phyloP scores from a whole-genome alignment of 2,329 filamentous ascomycete species.

The Cladobotryum protrusum region DNA sequence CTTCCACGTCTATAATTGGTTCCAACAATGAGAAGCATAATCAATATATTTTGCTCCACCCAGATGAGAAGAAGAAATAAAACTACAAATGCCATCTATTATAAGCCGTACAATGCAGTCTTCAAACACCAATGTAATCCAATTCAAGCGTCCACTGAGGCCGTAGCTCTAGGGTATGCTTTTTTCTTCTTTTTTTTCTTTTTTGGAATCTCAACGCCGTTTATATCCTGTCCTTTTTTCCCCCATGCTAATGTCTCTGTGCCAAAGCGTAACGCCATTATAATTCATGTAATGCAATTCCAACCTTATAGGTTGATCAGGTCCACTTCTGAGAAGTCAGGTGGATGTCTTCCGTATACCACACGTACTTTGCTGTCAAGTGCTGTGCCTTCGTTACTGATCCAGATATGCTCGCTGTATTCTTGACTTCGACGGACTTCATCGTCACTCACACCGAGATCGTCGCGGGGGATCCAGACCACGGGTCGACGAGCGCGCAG shows the following conservation, averaged over 20 bases:
- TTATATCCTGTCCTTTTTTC: background rate
- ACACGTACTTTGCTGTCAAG: slow-evolving; percentile 78
- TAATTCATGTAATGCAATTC: background rate
- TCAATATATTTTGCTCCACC: background rate
- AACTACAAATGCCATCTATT: no score
- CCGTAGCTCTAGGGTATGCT: background rate
- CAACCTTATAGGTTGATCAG: slow-evolving; percentile 63
- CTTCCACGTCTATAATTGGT: no score
- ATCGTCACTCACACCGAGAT: slow-evolving; percentile 84
- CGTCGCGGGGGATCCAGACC: slow-evolving; percentile 90
- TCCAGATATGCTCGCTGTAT: slow-evolving; percentile 79
- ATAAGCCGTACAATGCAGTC: background rate
- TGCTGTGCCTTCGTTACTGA: slow-evolving; percentile 87
- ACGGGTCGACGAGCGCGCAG: slow-evolving; percentile 77
- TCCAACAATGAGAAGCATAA: background rate
- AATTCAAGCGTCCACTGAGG: background rate
- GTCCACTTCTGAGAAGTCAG: slow-evolving; percentile 84
- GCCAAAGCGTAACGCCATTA: background rate
- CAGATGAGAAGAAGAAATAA: no score
- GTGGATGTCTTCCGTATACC: slow-evolving; percentile 77
- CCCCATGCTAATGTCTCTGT: no score
- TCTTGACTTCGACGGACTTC: slow-evolving; percentile 73
- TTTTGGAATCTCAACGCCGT: background rate
- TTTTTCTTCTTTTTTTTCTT: background rate
- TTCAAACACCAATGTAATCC: background rate